Conservation (phyloP, 257 asterid genomes). For the Anisodus tanguticus region DNA sequence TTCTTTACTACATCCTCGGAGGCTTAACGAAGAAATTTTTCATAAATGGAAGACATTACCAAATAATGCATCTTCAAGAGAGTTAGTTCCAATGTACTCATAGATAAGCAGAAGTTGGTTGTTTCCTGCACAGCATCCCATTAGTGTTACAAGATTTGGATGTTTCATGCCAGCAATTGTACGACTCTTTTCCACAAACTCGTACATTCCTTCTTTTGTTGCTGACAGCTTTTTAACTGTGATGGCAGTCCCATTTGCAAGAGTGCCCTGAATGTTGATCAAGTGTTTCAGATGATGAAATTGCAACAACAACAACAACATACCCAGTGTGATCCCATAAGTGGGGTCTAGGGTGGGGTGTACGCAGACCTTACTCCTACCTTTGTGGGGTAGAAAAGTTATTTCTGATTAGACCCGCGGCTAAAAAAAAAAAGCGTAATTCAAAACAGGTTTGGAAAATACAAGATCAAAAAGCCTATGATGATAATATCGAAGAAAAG, state of each 20-base stretch:
- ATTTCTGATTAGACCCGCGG: no score
- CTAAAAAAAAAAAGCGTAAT: no score
- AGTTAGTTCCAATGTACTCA: constrained; percentile 21
- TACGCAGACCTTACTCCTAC: no score
- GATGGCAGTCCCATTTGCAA: not conserved
- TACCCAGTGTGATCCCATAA: no score
- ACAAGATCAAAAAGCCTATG: no score
- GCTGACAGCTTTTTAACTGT: constrained; percentile 21
- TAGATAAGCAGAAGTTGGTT: constrained; percentile 24
- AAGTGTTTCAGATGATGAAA: not conserved
- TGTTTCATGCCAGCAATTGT: not conserved
- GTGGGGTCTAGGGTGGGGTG: no score
- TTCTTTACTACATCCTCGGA: not conserved
- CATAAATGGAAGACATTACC: constrained; percentile 18
- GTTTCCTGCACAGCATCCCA: constrained; percentile 30
- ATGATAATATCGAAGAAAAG: no score
- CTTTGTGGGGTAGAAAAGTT: no score
- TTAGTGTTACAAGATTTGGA: constrained; percentile 25
- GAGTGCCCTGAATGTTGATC: constrained; percentile 19
- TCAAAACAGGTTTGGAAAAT: no score
- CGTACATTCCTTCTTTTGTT: constrained; percentile 8
- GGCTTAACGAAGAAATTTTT: not conserved
- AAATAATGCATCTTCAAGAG: constrained; percentile 31
- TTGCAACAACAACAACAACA: no score
- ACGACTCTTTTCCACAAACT: constrained; percentile 19